Base-by-base conservation (phyloP, 2,329 filamentous ascomycete species). In the Endoconidiophora laricicola region DNA sequence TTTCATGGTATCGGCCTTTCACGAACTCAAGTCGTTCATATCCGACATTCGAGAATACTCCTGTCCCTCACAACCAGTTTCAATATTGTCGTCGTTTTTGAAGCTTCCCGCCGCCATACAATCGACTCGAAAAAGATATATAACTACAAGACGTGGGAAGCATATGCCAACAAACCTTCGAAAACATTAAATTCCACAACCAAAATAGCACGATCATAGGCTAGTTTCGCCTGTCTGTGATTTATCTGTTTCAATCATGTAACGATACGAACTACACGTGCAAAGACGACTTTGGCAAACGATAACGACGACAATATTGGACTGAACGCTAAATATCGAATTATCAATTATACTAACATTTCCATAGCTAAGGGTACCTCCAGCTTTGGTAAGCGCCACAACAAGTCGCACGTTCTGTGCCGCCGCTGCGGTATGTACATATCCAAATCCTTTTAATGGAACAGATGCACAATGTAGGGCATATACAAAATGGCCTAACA, bases 381-480 rank as follows among this genome's bases (percentile, higher is more conserved):
- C 63, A 72, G 69, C 63, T 72, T 72, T 63, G 69, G 69, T 66
- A 72, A 72, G 66, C 68, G 86, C 80, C 86, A 93, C 79, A 94
- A 90, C 81, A 94, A 94, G 82, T 86, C 87, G 77, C 88, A 95
- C 81, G 87, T 83, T 70, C 76, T 95, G 72, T 95, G 88, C 85
- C 83, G 88, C 79, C 88, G 88, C 75, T 95, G 87, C 80, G 88
- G 86, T 91, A 73, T 79, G 84, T 86, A 63, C 58, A 40, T 43
- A 29, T 44, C 43, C 14, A 39, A 2, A 14, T 44, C n/a, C 18
- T 49, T 50, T 33, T 12, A 3, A 33, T 33, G 9, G 29, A 12
- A 9, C 29, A 24, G 5, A 24, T 45, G 18, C 24, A 33, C 2
- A 9, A 43, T 43, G 22, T 43, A 20, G 3, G 3, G 14, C 9